Percentiles rank a stretch among this genome's conserved stretches.
These are phyloP conservation scores for Lipomyces orientalis DNA, from an alignment of 805 yeast species.

Conservation along the genomic window DNA sequence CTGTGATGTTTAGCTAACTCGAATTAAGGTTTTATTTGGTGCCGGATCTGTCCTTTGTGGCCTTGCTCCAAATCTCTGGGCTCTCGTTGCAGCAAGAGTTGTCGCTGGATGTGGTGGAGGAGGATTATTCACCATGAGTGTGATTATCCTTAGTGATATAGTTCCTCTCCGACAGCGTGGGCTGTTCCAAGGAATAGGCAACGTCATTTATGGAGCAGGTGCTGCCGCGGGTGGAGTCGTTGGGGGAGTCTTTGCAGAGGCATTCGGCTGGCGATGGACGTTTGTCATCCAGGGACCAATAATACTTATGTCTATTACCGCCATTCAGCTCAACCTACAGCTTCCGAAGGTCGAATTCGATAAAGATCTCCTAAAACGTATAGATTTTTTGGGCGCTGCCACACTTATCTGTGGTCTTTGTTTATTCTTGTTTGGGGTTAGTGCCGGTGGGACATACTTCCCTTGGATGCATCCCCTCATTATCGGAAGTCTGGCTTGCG, in stretches of 20 bases:
- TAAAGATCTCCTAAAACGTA: conserved; percentile 54
- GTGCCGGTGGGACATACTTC: conserved; percentile 65
- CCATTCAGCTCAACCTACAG: conserved; percentile 43
- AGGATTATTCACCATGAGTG: conserved; percentile 74
- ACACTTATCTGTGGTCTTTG: conserved; percentile 63
- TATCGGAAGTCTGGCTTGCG: conserved; percentile 43
- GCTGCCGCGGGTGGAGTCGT: conserved; percentile 69
- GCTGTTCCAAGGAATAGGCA: conserved; percentile 78
- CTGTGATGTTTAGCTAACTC: conserved; percentile 42
- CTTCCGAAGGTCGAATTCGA: conserved; percentile 42
- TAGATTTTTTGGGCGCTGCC: conserved; percentile 70
- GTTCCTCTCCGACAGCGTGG: conserved; percentile 79
- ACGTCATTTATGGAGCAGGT: conserved; percentile 76
- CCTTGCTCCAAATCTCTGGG: conserved; percentile 44
- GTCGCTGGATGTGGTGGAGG: conserved; percentile 89
- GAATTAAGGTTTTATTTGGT: conserved; percentile 48
- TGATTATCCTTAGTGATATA: conserved; percentile 76
- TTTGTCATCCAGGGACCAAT: conserved; percentile 50
- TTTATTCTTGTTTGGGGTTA: conserved; percentile 63
- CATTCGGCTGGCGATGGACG: conserved; percentile 67
- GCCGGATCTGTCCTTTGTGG: conserved; percentile 62
- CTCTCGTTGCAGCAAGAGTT: conserved; percentile 52
- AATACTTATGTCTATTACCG: conserved; percentile 46
- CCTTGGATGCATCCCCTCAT: conserved; percentile 55
- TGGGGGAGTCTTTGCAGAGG: conserved; percentile 58